Evolutionary conservation across 208 protist species (phyloP), one percentile per base, ranked within the genome.

Genomic region (Vickermania ingenoplastis): DNA sequence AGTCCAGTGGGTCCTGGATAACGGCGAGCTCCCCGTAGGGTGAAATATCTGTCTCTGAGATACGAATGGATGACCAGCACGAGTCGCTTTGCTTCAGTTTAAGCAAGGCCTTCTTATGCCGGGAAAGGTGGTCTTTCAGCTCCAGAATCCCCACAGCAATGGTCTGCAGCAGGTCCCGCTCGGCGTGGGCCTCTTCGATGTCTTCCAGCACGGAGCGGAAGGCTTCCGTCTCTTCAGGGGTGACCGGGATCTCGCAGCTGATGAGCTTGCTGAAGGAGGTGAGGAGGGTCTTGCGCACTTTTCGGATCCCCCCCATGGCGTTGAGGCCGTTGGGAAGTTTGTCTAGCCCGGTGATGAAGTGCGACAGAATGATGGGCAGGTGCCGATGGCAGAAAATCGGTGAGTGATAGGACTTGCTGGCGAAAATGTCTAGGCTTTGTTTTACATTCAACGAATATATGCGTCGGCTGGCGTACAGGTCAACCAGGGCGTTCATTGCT

Each of bases 131-230:
- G n/a, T 91, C 73, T 53, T 91, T 91, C 63, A 95, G 65, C 60
- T 95, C 83, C 2, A 87, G 36, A 45, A 95, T 78, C 24, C 89
- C 86, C 48, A 72, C 78, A 17, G 81, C 84, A 66, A 96, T 84
- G 0, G 80, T 89, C 59, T 77, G 60, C 22, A 96, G 54, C 29
- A 92, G 59, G n/a, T 94, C 69, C 14, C 63, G 59, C 31, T 86
- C 66, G n/a, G 67, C 62, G 41, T 91, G 86, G 27, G 49, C 64
- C 25, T 91, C 70, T 21, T 94, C 79, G 31, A 94, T 83, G 17
- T 88, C 75, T 55, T 77, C 70, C 23, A 96, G 66, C 3, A 91
- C 73, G 7, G 77, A 22, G 14, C 53, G 52, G 64, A 95, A 95
- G 2, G 64, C 17, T 62, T 76, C 52, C n/a, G 67, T 65, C 41